Conservation (phyloP, 805 yeast species). For the Metschnikowia drakensbergensis region DNA sequence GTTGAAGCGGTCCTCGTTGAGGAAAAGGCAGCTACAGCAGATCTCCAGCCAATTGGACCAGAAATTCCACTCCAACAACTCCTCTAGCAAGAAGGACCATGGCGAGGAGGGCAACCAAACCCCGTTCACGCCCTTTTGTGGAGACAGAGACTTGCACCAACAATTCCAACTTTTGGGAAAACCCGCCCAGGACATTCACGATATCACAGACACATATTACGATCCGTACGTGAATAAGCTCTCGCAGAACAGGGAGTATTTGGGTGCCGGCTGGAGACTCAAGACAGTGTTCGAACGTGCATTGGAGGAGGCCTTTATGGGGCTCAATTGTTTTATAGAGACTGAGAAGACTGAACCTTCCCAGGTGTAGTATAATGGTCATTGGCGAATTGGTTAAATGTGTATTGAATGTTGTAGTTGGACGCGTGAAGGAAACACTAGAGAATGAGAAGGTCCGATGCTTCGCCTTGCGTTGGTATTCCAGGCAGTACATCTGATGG, state of each 20-base stretch:
- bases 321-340: conserved; percentile 77
- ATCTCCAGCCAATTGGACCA: conserved; percentile 55
- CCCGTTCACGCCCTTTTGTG: conserved; percentile 94
- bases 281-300: conserved; percentile 69
- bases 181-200: conserved; percentile 23
- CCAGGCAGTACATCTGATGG: neutral
- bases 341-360: conserved; percentile 24
- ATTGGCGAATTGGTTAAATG: neutral
- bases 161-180: conserved; percentile 45
- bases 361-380: neutral
- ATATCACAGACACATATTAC: conserved; percentile 41
- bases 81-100: conserved; percentile 25
- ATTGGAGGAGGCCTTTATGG: conserved; percentile 84
- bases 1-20: conserved; percentile 59
- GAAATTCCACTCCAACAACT: conserved; percentile 30
- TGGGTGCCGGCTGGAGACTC: conserved; percentile 83
- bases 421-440: neutral
- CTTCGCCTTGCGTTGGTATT: neutral
- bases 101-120: conserved; percentile 18
- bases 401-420: no score
- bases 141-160: conserved; percentile 64
- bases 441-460: neutral
- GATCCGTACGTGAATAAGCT: conserved; percentile 48
- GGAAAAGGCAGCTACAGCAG: conserved; percentile 57
- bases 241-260: conserved; percentile 58